Evolutionary conservation across 352 stramenopile species (phyloP).

Genomic region (Peronosclerospora sorghi): DNA sequence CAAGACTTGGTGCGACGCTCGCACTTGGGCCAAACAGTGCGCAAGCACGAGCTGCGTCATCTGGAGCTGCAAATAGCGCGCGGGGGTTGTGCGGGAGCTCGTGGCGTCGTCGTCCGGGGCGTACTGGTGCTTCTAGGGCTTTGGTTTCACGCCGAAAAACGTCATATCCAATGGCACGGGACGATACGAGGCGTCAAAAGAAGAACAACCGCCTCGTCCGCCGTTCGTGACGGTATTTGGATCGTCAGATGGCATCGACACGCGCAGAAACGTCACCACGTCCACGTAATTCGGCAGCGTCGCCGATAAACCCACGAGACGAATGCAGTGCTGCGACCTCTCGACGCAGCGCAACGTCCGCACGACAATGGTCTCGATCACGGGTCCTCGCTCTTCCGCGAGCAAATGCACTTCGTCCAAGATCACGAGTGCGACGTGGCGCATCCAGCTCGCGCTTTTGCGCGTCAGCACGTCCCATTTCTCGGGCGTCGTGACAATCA

Average conservation of each 20-base stretch:
- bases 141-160: conserved; percentile 90
- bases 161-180: conserved; percentile 96
- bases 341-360: too few relatives aligned
- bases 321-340: conserved; percentile 94
- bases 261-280: conserved; percentile 94
- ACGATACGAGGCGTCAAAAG: conserved; percentile 96
- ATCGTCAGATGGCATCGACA: conserved; percentile 63
- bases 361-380: conserved; percentile 99
- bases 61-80: too few relatives aligned
- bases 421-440: too few relatives aligned
- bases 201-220: conserved; percentile 89
- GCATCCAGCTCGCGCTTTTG: too few relatives aligned
- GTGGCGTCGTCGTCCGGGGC: conserved; percentile 53
- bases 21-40: conserved; percentile 57
- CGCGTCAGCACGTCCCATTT: too few relatives aligned
- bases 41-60: conserved; percentile 80
- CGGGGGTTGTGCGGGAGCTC: too few relatives aligned
- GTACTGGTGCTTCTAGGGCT: conserved; percentile 55
- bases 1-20: conserved; percentile 89
- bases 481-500: too few relatives aligned
- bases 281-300: conserved; percentile 99
- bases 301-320: conserved; percentile 96
- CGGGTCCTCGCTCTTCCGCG: conserved; percentile 91
- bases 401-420: too few relatives aligned
- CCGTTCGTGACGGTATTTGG: conserved; percentile 70